phyloP scores from a whole-genome alignment of 352 stramenopile genomes.

The Pythium pyrilobum region DNA sequence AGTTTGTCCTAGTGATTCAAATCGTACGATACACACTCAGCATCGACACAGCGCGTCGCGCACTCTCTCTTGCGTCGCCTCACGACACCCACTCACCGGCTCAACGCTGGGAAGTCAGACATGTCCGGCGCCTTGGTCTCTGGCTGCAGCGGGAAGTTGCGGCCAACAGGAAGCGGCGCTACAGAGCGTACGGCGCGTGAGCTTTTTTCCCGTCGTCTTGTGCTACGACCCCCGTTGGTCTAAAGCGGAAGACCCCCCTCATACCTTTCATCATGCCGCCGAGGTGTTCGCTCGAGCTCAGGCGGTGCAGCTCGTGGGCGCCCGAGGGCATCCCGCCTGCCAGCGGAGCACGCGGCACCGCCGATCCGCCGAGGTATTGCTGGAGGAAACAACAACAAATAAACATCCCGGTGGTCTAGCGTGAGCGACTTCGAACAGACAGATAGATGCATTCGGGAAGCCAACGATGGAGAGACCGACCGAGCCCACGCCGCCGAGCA shows the following conservation, averaged over 20 bases:
- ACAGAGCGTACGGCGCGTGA: too few species aligned
- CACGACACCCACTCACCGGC: not conserved
- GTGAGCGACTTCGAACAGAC: too few species aligned
- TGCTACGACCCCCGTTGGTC: too few species aligned
- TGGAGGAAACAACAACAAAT: not conserved
- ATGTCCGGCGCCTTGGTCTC: conserved; percentile 80
- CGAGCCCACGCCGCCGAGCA: conserved; percentile 38
- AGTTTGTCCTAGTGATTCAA: conserved; percentile 39
- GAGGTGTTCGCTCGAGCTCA: conserved; percentile 42
- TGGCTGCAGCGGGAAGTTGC: conserved; percentile 37
- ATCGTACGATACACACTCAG: too few species aligned
- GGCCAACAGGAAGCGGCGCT: conserved; percentile 32
- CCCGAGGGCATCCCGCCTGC: conserved; percentile 21
- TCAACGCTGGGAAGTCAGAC: conserved; percentile 76
- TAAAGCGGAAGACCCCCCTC: not conserved
- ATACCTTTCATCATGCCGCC: conserved; percentile 27
- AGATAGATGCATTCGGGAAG: too few species aligned
- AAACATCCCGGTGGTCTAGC: not conserved
- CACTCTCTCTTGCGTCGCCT: too few species aligned
- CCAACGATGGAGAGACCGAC: conserved; percentile 16
- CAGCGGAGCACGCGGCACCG: conserved; percentile 26
- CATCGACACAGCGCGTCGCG: too few species aligned
- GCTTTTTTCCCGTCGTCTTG: too few species aligned
- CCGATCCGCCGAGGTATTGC: conserved; percentile 46
- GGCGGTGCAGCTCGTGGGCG: conserved; percentile 53